phyloP scores from a whole-genome alignment of 1,139 yeast species.

The Arxiozyma heterogenica region DNA sequence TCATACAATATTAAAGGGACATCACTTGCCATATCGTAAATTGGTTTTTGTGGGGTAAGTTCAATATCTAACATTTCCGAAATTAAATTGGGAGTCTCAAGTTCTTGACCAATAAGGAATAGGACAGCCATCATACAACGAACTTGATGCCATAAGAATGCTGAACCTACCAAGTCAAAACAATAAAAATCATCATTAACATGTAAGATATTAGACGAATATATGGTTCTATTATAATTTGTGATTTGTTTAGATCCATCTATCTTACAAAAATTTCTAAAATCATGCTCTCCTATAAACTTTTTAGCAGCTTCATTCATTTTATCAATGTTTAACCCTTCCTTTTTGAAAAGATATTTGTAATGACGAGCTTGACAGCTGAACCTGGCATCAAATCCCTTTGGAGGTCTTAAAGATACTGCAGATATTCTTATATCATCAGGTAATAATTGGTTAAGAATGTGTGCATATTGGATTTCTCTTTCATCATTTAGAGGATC shows the following conservation, averaged over 20 bases:
- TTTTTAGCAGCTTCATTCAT: slow-evolving; percentile 64
- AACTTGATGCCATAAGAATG: slow-evolving; percentile 97
- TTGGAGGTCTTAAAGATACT: slow-evolving; percentile 74
- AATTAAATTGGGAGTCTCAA: slow-evolving; percentile 55
- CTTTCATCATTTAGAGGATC: slow-evolving; percentile 45
- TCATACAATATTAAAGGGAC: slow-evolving; percentile 83
- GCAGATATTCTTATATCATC: slow-evolving; percentile 75
- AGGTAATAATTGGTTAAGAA: slow-evolving; percentile 72
- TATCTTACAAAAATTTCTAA: slow-evolving; percentile 86
- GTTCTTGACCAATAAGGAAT: slow-evolving; percentile 68
- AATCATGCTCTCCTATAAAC: slow-evolving; percentile 75
- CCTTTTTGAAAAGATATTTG: slow-evolving; percentile 58
- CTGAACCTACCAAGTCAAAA: slow-evolving; percentile 76
- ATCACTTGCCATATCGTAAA: slow-evolving; percentile 85
- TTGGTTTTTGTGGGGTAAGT: slow-evolving; percentile 60
- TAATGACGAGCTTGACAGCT: slow-evolving; percentile 80
- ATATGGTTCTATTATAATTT: slow-evolving; percentile 55
- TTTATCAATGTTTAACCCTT: slow-evolving; percentile 47
- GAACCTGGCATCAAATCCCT: slow-evolving; percentile 82
- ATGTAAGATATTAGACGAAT: slow-evolving; percentile 42
- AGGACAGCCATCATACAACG: slow-evolving; percentile 87
- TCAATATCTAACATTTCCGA: slow-evolving; percentile 50
- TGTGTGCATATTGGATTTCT: slow-evolving; percentile 70
- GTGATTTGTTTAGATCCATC: slow-evolving; percentile 91
- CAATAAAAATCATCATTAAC: slow-evolving; percentile 43